Base-by-base conservation (phyloP, 768 basidiomycete species). In the Auriscalpium vulgare region DNA sequence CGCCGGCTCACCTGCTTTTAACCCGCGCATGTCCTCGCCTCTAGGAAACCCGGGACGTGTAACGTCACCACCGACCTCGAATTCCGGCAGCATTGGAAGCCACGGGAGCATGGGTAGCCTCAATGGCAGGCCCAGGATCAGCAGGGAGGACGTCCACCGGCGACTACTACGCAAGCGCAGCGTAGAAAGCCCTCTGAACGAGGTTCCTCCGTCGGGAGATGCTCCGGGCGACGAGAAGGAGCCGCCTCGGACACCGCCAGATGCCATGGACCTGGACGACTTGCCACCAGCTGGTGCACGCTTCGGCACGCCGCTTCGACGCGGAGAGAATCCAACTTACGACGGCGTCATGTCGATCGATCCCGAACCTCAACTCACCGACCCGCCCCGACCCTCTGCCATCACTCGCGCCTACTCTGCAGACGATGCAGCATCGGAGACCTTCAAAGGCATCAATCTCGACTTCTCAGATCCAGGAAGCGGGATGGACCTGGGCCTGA, bases 101-200 rank as follows among this genome's bases (percentile, higher is more conserved):
- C 52, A 57, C 10, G 56, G 58, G 6, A 62, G 60, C 35, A 50
- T 60, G 16, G 59, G 36, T 4, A 68, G 57, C 61, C 70, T 53
- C 62, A 62, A 58, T 37, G 67, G 34, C 3, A 74, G 72, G 51
- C 72, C 71, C 23, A 72, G 80, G 46, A 81, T 84, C 56, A 82
- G 71, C 52, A 75, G 76, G 34, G 81, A 81, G 53, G 78, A 79
- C 49, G 75, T 85, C 17, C 75, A 79, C 56, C 69, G 75, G 52
- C 73, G 79, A 37, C 64, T 83, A 51, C 61, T 76, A 65, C 72
- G 70, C 50, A 72, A 75, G 60, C 68, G 73, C 55, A 79, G 77
- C 45, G 63, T 68, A 46, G 74, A 79, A 48, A 79, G 79, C 59
- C 70, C 75, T 8, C 55, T 72, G 57, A 57, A 63, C 6, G 63